Conservation (phyloP, 257 asterid species). For the Nicotiana noctiflora region DNA sequence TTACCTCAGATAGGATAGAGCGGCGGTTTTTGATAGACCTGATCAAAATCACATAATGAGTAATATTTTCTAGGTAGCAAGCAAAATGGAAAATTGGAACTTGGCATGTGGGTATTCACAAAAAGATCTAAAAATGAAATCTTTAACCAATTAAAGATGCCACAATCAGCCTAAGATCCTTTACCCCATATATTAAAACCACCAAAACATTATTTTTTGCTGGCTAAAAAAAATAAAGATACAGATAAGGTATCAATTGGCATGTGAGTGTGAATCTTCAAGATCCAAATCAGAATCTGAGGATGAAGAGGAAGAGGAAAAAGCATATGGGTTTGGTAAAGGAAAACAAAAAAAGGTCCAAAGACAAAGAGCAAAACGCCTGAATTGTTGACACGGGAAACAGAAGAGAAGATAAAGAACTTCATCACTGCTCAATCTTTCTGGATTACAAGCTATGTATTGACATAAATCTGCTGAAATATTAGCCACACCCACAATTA, state of each 20-base stretch:
- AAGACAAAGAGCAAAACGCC: constrained; percentile 63
- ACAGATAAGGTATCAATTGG: not conserved
- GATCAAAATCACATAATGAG: too few species aligned
- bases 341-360: constrained; percentile 76
- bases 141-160: not conserved
- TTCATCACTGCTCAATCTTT: constrained; percentile 59
- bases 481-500: constrained; percentile 63
- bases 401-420: constrained; percentile 70
- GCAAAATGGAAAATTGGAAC: not conserved
- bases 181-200: not conserved
- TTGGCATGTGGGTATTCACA: not conserved
- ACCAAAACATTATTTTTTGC: too few species aligned
- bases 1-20: too few species aligned
- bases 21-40: too few species aligned
- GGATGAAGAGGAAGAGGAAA: constrained; percentile 16
- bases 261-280: not conserved
- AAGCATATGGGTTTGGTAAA: constrained; percentile 23
- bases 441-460: constrained; percentile 86
- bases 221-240: too few species aligned
- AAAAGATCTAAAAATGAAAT: not conserved
- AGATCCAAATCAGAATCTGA: not conserved
- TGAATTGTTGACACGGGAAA: constrained; percentile 70
- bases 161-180: not conserved
- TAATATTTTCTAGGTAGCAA: too few species aligned
- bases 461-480: constrained; percentile 68